Conservation (phyloP, 805 yeast genomes). For the Starmerella scarabaei region DNA sequence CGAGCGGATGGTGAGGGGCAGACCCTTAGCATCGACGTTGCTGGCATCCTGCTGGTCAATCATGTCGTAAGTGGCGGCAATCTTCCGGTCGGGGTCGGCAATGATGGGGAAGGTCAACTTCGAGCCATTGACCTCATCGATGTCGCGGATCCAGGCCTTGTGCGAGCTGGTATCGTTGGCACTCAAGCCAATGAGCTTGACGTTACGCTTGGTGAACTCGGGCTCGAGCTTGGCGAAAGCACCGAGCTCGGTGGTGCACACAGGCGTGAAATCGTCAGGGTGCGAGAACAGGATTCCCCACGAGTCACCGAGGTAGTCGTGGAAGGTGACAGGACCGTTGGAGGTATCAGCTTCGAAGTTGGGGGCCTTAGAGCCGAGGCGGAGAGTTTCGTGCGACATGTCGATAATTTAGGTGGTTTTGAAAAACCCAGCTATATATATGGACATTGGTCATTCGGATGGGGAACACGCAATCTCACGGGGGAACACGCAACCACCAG, state of each 20-base stretch:
- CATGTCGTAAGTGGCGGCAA: conserved; percentile 74
- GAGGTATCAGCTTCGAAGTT: conserved; percentile 77
- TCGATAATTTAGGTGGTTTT: background rate
- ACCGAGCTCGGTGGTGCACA: conserved; percentile 92
- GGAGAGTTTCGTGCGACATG: conserved; percentile 28
- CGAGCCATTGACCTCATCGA: conserved; percentile 71
- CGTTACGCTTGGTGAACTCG: conserved; percentile 76
- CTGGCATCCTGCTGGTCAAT: conserved; percentile 76
- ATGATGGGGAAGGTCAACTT: conserved; percentile 78
- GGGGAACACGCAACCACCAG: conserved; percentile 2
- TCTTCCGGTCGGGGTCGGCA: conserved; percentile 77
- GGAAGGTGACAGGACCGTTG: conserved; percentile 72
- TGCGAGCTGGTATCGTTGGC: conserved; percentile 78
- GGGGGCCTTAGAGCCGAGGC: conserved; percentile 83
- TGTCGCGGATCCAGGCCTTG: conserved; percentile 83
- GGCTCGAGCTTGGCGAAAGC: conserved; percentile 88
- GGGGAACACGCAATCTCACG: conserved; percentile 3
- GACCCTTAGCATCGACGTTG: conserved; percentile 56
- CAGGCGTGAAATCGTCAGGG: conserved; percentile 96
- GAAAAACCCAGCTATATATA: background rate
- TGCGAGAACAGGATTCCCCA: conserved; percentile 89
- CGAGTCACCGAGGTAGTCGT: conserved; percentile 68
- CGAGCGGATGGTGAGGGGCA: conserved; percentile 83
- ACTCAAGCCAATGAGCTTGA: conserved; percentile 80
- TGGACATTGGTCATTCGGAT: background rate